Base-by-base conservation (phyloP, 495 filamentous ascomycete species). In the Podospora comata region DNA sequence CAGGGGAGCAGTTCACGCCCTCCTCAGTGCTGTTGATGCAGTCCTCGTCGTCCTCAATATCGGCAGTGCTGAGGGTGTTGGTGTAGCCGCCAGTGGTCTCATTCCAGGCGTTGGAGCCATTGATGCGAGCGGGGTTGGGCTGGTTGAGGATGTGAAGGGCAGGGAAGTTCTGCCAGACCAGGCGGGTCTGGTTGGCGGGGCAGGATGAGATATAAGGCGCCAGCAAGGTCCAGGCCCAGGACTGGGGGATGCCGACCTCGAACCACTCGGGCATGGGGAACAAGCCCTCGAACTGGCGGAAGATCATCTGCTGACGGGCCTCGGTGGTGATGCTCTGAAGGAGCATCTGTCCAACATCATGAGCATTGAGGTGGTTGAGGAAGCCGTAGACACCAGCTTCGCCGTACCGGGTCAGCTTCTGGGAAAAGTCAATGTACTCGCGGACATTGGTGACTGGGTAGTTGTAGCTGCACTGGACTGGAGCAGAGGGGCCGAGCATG, bases 91-190 rank as follows among this genome's bases (percentile, higher is more conserved):
- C 86, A 3, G 82, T 81, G 1, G 81, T 84, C 77, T 90, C 90
- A 66, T 84, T 82, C 68, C 81, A 80, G 23, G 79, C 83, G 48
- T 82, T 82, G 65, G 83, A 76, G 32, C 85, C 85, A 65, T 88
- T 86, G 73, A 84, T 73, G 15, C 86, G 85, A 65, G 85, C 85
- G 53, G 88, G 84, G 77, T 92, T 94, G 3, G 91, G 88, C 70
- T 95, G 88, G 80, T 96, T 94, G 62, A 90, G 79, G 68, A 96
- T 86, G 68, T 81, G 77, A 4, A 96, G 83, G 0, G 83, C 84
- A 0, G 93, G 93, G 82, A 93, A 96, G 80, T 96, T 97, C 76
- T 96, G 90, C 92, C 93, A 96, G 13, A 88, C 82, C 48, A 96
- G 81, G 4, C 90, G 86, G 4, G 92, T 96, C 71, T 89, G 87